phyloP scores from a whole-genome alignment of 441 rosid genomes.

The Cnidoscolus chayamansa region DNA sequence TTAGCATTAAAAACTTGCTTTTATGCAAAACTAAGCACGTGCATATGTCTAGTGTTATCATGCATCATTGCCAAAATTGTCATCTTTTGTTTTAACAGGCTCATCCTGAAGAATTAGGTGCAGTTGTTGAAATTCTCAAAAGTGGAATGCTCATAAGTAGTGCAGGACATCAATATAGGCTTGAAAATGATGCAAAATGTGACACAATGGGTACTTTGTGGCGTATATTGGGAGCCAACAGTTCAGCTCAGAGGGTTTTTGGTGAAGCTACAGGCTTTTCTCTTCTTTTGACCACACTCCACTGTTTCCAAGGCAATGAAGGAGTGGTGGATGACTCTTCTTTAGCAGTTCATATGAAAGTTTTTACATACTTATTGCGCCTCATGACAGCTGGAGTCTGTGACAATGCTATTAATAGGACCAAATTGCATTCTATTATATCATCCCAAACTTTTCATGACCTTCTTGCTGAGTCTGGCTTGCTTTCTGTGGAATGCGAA shows the following conservation, averaged over 20 bases:
- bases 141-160: slow-evolving; percentile 97
- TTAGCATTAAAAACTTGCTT: not conserved
- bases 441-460: slow-evolving; percentile 92
- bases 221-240: slow-evolving; percentile 84
- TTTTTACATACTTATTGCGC: slow-evolving; percentile 84
- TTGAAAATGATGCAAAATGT: slow-evolving; percentile 91
- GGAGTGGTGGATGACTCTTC: slow-evolving; percentile 52
- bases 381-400: slow-evolving; percentile 87
- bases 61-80: slow-evolving; percentile 14
- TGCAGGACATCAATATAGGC: slow-evolving; percentile 87
- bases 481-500: slow-evolving; percentile 92
- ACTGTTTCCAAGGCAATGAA: slow-evolving; percentile 78
- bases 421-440: slow-evolving; percentile 74
- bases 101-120: slow-evolving; percentile 91
- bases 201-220: slow-evolving; percentile 98
- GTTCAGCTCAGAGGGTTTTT: slow-evolving; percentile 83
- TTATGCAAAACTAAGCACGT: not conserved
- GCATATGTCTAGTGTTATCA: not conserved
- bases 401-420: slow-evolving; percentile 81
- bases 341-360: slow-evolving; percentile 55
- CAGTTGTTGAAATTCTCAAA: slow-evolving; percentile 91
- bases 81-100: slow-evolving; percentile 46
- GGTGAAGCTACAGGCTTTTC: slow-evolving; percentile 99
- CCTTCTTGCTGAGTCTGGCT: slow-evolving; percentile 90
- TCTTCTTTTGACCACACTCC: slow-evolving; percentile 89